Percentiles rank a stretch among this genome's conserved stretches.
Conservation (phyloP, 768 basidiomycete species). For the Gautieria morchelliformis region DNA sequence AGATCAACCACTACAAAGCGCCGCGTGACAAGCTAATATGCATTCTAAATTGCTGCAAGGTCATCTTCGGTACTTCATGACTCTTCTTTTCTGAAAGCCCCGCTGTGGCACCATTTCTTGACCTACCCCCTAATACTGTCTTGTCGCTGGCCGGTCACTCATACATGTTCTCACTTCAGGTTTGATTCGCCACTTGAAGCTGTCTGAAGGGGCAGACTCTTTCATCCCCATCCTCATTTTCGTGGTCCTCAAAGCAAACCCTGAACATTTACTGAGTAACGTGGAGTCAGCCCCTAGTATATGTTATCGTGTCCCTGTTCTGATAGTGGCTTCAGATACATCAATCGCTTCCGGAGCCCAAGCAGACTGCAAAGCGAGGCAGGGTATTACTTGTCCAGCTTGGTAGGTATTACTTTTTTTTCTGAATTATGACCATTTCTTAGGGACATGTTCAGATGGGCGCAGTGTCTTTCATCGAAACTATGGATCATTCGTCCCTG, state of each 20-base stretch:
- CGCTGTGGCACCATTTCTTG: background rate
- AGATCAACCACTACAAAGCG: slow-evolving; percentile 98
- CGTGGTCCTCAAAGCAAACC: slow-evolving; percentile 91
- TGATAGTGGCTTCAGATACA: slow-evolving; percentile 50
- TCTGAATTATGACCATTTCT: background rate
- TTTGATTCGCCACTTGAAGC: slow-evolving; percentile 76
- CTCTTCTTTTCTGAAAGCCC: slow-evolving; percentile 1
- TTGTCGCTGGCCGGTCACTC: slow-evolving; percentile 5
- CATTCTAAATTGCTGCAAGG: slow-evolving; percentile 95
- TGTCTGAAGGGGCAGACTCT: slow-evolving; percentile 84
- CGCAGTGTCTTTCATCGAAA: slow-evolving; percentile 94
- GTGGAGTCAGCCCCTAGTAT: slow-evolving; percentile 63
- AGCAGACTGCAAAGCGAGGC: slow-evolving; percentile 87
- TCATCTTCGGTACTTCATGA: slow-evolving; percentile 74
- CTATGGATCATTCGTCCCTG: slow-evolving; percentile 91
- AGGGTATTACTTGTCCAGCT: slow-evolving; percentile 92
- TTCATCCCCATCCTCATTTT: slow-evolving; percentile 93
- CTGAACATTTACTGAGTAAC: slow-evolving; percentile 86
- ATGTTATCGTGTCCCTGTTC: background rate
- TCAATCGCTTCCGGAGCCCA: slow-evolving; percentile 89
- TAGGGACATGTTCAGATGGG: slow-evolving; percentile 57
- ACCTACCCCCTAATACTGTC: background rate
- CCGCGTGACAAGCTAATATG: slow-evolving; percentile 98
- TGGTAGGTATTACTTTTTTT: slow-evolving; percentile 40
- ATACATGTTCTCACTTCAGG: slow-evolving; percentile 35